Conservation (phyloP, 352 stramenopile species). For the Globisporangium spiculum region DNA sequence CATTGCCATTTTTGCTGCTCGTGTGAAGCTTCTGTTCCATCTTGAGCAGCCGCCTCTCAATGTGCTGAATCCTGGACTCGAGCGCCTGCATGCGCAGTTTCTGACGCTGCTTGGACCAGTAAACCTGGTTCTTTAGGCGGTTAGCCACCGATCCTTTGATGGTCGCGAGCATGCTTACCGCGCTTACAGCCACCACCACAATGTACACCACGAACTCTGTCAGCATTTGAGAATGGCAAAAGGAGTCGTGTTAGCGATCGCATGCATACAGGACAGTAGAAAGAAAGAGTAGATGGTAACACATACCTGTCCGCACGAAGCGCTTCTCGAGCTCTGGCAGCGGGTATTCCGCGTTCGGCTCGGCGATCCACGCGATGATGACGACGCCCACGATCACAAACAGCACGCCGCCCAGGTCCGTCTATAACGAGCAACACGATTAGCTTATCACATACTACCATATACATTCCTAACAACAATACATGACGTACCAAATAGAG, state of each 20-base stretch:
- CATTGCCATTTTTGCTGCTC: constrained; percentile 16
- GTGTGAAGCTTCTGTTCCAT: constrained; percentile 65
- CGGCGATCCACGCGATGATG: constrained; percentile 82
- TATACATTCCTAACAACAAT: neutral
- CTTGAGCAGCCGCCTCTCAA: constrained; percentile 61
- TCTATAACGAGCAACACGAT: constrained; percentile 27
- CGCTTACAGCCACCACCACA: constrained; percentile 61
- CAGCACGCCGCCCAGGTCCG: constrained; percentile 77
- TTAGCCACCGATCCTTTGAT: constrained; percentile 87
- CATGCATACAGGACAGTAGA: neutral
- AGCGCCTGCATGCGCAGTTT: constrained; percentile 81
- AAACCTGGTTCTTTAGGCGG: constrained; percentile 81
- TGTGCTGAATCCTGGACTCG: constrained; percentile 57
- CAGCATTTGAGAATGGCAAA: neutral
- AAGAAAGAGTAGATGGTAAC: neutral
- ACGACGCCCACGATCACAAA: constrained; percentile 88
- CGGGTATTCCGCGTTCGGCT: constrained; percentile 85
- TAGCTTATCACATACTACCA: neutral
- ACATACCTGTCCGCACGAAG: constrained; percentile 68
- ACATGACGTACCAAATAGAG: constrained; percentile 48
- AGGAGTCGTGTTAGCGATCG: neutral
- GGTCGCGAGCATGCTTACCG: constrained; percentile 83
- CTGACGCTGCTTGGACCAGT: constrained; percentile 77
- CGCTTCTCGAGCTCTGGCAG: constrained; percentile 79
- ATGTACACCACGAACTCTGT: constrained; percentile 80